Percentiles rank a stretch among this genome's conserved stretches.
phyloP scores from a whole-genome alignment of 352 stramenopile species.

The Globisporangium solare region DNA sequence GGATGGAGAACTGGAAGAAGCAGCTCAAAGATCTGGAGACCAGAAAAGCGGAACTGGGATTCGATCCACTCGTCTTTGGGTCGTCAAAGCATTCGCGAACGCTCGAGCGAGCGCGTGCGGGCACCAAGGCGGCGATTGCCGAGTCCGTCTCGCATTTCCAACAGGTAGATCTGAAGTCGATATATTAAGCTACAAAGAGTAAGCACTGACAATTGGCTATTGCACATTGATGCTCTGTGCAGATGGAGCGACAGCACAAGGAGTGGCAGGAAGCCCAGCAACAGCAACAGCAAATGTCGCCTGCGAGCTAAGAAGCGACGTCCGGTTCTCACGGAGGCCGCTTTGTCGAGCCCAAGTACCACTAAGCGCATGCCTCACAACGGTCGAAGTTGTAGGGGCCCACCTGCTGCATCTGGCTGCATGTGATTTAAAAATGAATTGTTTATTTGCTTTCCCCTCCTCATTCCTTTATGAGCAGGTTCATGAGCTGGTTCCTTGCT shows the following conservation, averaged over 20 bases:
- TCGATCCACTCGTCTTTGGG: constrained; percentile 10
- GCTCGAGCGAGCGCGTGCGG: constrained; percentile 26
- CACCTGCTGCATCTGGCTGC: too few relatives aligned
- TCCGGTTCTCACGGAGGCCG: too few relatives aligned
- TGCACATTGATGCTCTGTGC: constrained; percentile 15
- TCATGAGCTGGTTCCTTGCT: too few relatives aligned
- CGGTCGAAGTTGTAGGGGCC: too few relatives aligned
- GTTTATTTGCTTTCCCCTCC: too few relatives aligned
- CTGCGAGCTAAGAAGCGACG: constrained; percentile 11
- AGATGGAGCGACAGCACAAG: constrained; percentile 58
- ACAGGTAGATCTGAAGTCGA: constrained; percentile 23
- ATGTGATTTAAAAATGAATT: too few relatives aligned
- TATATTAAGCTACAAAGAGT: constrained; percentile 8
- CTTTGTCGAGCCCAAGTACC: too few relatives aligned
- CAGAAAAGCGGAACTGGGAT: constrained; percentile 30
- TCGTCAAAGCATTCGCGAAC: constrained; percentile 15
- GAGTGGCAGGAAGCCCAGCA: constrained; percentile 47
- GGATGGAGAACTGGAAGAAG: constrained; percentile 47
- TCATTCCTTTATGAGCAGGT: too few relatives aligned
- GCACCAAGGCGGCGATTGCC: constrained; percentile 37
- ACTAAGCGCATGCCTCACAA: too few relatives aligned
- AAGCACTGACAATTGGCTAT: constrained; percentile 12
- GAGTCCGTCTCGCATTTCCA: constrained; percentile 54
- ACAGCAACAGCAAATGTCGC: constrained; percentile 29
- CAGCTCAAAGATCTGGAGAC: constrained; percentile 47